phyloP scores from a whole-genome alignment of 2,329 filamentous ascomycete species.

The Curvularia hawaiiensis region DNA sequence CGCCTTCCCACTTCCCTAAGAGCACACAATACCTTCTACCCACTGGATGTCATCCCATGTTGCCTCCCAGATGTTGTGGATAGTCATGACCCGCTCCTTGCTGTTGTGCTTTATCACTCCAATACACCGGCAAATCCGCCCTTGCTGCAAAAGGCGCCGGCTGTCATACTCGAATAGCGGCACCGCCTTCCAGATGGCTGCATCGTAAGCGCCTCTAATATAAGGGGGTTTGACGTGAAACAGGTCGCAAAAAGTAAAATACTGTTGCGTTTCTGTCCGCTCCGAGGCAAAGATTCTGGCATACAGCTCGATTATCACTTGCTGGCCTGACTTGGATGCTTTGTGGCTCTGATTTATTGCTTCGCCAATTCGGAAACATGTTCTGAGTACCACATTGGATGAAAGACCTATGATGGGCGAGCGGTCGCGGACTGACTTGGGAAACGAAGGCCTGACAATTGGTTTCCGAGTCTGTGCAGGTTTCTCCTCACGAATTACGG shows the following conservation, averaged over 20 bases:
- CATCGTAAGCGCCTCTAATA: constrained; percentile 52
- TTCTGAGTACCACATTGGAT: constrained; percentile 55
- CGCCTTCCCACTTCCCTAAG: constrained; percentile 13
- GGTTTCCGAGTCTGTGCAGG: constrained; percentile 37
- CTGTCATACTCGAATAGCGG: constrained; percentile 55
- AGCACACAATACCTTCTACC: constrained; percentile 52
- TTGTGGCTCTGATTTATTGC: constrained; percentile 58
- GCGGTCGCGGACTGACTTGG: constrained; percentile 55
- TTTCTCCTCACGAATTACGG: constrained; percentile 7
- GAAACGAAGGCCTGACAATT: constrained; percentile 60
- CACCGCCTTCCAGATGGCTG: constrained; percentile 52
- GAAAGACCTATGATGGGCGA: constrained; percentile 61
- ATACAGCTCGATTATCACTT: constrained; percentile 65
- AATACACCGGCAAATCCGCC: constrained; percentile 55
- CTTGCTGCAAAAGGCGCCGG: constrained; percentile 49
- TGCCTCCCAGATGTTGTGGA: constrained; percentile 59
- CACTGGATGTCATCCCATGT: constrained; percentile 60
- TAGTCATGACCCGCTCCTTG: constrained; percentile 51
- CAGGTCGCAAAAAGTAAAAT: constrained; percentile 68
- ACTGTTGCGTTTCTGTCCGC: constrained; percentile 61
- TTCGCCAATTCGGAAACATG: constrained; percentile 69
- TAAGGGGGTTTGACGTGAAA: constrained; percentile 64
- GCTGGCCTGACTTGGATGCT: constrained; percentile 55
- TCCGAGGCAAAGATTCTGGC: constrained; percentile 64
- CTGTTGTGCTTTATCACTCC: constrained; percentile 55